Base-by-base conservation (phyloP, 2,329 filamentous ascomycete species). In the Teratosphaeria nubilosa region DNA sequence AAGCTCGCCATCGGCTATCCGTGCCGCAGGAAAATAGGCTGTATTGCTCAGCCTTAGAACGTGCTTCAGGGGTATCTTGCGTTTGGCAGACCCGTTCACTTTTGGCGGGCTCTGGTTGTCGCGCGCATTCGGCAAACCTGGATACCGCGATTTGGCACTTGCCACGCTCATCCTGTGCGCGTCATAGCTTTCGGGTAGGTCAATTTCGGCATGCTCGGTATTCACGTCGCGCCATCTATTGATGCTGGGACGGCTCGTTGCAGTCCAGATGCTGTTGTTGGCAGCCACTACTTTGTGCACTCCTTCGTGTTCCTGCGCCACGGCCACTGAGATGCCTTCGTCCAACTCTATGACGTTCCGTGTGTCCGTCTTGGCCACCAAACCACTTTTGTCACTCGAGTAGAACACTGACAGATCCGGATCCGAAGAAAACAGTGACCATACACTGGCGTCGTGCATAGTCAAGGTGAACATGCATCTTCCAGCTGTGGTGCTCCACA, bases 371-470 rank as follows among this genome's bases (percentile, higher is more conserved):
- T 97, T 99, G 57, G 91, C 92, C n/a, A 99, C 86, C 61, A 96
- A 75, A 2, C 94, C 94, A 1, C 90, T 91, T 55, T 92, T 86
- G 74, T 99, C 94, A 65, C 87, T 89, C 58, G 92, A 97, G 76
- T 97, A 97, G 73, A 99, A 97, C 31, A 96, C 83, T 10, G 87
- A 86, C 3, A 99, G 81, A 59, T 87, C 82, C 0, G 91, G 91
- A 66, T 95, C 85, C 56, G 92, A 86, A 0, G 94, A 96, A 73
- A 88, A 95, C 24, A 99, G 79, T 1, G 90, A 95, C 94, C 94
- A 99, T 24, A 99, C 90, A 70, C 91, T 96, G 70, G 96, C 91
- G 70, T 95, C 95, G 75, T 99, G 94, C 94, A 99, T 99, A 57
- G 91, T 96, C 66, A 99, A 82, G 0, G 94, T 99, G 74, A 96